Percentiles rank a stretch among this genome's conserved stretches.
phyloP scores from a whole-genome alignment of 306 rosid species.

The Cyclanthera cordifolia region DNA sequence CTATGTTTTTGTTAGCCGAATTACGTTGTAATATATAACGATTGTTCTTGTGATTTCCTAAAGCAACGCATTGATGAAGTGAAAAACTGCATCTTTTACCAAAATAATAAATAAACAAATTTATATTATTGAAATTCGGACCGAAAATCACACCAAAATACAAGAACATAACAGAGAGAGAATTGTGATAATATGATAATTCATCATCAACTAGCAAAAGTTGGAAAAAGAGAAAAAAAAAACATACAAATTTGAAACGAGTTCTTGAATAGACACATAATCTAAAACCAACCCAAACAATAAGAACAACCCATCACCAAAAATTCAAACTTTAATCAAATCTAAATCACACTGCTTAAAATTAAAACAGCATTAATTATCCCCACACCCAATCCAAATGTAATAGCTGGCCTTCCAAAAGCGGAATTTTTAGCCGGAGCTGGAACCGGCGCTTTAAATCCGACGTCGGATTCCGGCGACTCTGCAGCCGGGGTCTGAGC shows the following conservation, averaged over 20 bases:
- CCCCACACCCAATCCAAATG: not conserved
- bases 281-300: not conserved
- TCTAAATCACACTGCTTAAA: not conserved
- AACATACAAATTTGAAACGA: not conserved
- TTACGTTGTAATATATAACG: no score
- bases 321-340: not conserved
- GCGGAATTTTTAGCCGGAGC: conserved; percentile 6
- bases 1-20: no score
- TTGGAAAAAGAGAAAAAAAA: not conserved
- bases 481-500: not conserved
- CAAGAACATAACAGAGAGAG: not conserved
- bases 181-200: not conserved
- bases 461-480: not conserved
- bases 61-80: no score
- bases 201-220: not conserved
- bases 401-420: not conserved
- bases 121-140: not conserved
- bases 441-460: not conserved
- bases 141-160: not conserved
- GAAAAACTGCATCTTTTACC: not conserved
- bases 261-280: conserved; percentile 3
- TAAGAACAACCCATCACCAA: not conserved
- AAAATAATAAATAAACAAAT: not conserved
- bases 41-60: no score
- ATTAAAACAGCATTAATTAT: not conserved